Evolutionary conservation across 352 stramenopile genomes (phyloP).

Genomic region (Phytophthora crassamura): DNA sequence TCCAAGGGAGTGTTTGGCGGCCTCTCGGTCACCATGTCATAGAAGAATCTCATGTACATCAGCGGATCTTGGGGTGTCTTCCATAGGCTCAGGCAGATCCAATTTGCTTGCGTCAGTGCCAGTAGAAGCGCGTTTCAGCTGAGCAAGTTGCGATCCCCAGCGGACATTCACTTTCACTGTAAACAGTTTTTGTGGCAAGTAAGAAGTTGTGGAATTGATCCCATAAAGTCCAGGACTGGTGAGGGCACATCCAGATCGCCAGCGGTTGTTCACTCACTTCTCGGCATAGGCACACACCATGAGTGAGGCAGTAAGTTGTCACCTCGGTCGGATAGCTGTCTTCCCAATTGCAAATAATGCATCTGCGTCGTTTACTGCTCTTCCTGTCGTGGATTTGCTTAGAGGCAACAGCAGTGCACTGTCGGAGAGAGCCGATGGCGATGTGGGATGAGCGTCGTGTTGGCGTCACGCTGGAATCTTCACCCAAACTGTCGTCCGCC

Average conservation of each 20-base stretch:
- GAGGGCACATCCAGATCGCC: conserved; percentile 2
- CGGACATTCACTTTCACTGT: conserved; percentile 1
- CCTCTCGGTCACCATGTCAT: too few species aligned
- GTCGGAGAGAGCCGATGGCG: background rate
- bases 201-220: conserved; percentile 10
- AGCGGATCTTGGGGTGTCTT: too few species aligned
- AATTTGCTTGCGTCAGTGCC: too few species aligned
- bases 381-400: conserved; percentile 2
- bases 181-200: conserved; percentile 5
- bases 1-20: too few species aligned
- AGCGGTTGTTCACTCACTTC: background rate
- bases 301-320: conserved; percentile 6
- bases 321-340: conserved; percentile 3
- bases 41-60: too few species aligned
- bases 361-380: conserved; percentile 8
- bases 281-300: conserved; percentile 6
- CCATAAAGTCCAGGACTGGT: background rate
- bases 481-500: too few species aligned
- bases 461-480: too few species aligned
- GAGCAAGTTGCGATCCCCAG: background rate
- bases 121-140: too few species aligned
- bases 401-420: background rate
- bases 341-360: conserved; percentile 7
- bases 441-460: too few species aligned
- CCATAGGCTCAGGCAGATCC: too few species aligned